These are phyloP conservation scores for Phylloporus scabripes DNA, from an alignment of 768 basidiomycete genomes.

Conservation along the genomic window DNA sequence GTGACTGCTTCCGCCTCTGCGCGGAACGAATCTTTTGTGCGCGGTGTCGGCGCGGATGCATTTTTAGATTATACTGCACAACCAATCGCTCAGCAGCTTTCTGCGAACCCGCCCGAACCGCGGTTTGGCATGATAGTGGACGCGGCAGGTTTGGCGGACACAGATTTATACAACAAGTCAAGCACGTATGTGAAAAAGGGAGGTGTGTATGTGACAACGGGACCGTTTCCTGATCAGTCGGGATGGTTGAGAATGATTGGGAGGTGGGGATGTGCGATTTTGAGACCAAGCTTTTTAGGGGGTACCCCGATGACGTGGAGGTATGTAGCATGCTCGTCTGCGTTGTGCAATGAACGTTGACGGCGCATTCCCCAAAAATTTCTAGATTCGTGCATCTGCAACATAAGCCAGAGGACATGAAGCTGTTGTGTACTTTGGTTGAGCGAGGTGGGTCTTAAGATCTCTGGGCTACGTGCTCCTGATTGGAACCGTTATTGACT, in stretches of 20 bases:
- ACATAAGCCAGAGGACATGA: constrained; percentile 33
- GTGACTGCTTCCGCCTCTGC: constrained; percentile 58
- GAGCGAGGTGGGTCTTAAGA: constrained; percentile 34
- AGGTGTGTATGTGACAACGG: constrained; percentile 50
- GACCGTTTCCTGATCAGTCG: constrained; percentile 36
- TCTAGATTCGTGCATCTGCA: constrained; percentile 26
- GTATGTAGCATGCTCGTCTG: constrained; percentile 30
- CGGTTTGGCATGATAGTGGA: constrained; percentile 60
- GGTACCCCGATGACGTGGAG: constrained; percentile 43
- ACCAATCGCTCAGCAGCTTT: constrained; percentile 45
- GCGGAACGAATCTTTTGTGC: constrained; percentile 55
- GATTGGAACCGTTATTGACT: neutral
- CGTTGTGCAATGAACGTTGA: neutral
- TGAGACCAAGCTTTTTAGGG: constrained; percentile 47
- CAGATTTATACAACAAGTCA: constrained; percentile 45
- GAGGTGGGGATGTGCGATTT: neutral
- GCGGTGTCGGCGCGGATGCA: constrained; percentile 58
- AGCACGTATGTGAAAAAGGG: constrained; percentile 47
- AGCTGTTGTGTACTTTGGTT: constrained; percentile 34
- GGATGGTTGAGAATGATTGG: constrained; percentile 10
- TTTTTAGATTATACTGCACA: constrained; percentile 59
- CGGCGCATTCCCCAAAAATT: neutral
- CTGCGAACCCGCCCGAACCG: constrained; percentile 39
- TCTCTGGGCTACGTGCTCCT: neutral
- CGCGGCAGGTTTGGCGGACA: constrained; percentile 46